Evolutionary conservation across 164 flowering plant genomes (phyloP), one percentile per base, ranked within the genome.

Genomic region (Stephania yunnanensis): DNA sequence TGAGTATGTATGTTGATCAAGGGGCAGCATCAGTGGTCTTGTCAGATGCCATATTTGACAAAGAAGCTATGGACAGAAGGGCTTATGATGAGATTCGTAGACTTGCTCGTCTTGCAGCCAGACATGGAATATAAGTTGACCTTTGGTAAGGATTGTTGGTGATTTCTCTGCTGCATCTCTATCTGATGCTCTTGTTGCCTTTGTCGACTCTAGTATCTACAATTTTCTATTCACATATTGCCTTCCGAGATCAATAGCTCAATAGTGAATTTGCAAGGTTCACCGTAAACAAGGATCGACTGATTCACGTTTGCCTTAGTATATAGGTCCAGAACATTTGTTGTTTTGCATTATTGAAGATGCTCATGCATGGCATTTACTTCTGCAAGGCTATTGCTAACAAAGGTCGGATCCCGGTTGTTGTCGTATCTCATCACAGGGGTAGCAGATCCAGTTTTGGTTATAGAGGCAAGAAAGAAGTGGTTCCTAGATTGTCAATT

Each of bases 1-100:
- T 87, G 10, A 84, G 80, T 11, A 77, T 81, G 31, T 92, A 89
- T 71, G 84, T 91, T 77, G 74, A 75, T 68, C 63, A 73, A 52
- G 97, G 97, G 71, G 92, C 92, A 77, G 78, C 90, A 55, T 46
- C 95, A 72, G 95, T 92, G 78, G 92, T 91, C 71, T 79, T 92
- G 68, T 92, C 97, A 52, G 94, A 91, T 85, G 92, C 95, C 46
- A 89, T 91, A 79, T 91, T 92, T 77, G 74, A 83, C 46, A 89
- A 87, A 78, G 85, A 82, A 66, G 88, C 92, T 71, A 83, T 89
- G 86, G 50, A 13, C 61, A 80, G 82, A 77, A 73, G 79, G n/a
- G 78, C 89, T 73, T 89, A 86, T 66, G 81, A 77, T 68, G 71
- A 46, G 45, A 85, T 92, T 72, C 68, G 73, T 75, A 77, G 89